Percentiles rank a stretch among this genome's conserved stretches.
Conservation (phyloP, 768 basidiomycete genomes). For the Myochromella boudieri region DNA sequence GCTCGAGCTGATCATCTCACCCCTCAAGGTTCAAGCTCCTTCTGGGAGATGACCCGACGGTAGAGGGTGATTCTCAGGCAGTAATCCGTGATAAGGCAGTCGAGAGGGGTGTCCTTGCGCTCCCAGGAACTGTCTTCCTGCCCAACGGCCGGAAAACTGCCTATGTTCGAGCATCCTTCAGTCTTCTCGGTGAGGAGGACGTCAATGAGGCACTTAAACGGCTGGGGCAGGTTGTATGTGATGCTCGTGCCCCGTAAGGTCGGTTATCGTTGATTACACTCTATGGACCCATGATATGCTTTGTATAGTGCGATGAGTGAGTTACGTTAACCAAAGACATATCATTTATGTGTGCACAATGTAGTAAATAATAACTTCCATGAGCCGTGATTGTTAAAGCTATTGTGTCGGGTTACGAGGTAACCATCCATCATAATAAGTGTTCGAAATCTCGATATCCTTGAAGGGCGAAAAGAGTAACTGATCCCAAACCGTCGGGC, state of each 20-base stretch:
- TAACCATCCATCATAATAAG: too few species aligned
- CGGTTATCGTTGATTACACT: too few species aligned
- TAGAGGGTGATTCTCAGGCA: constrained; percentile 61
- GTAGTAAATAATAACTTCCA: too few species aligned
- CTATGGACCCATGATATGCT: too few species aligned
- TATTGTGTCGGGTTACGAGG: too few species aligned
- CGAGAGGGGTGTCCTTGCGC: constrained; percentile 75
- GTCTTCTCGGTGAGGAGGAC: constrained; percentile 56
- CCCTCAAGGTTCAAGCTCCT: constrained; percentile 64
- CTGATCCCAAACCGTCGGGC: neutral
- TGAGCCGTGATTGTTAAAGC: too few species aligned
- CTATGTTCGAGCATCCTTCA: constrained; percentile 82
- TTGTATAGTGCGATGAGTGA: too few species aligned
- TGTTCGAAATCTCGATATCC: neutral
- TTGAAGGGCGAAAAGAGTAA: neutral
- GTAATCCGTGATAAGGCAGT: constrained; percentile 71
- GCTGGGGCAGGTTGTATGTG: constrained; percentile 36
- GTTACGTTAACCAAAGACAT: too few species aligned
- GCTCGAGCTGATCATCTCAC: neutral
- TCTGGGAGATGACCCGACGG: constrained; percentile 28
- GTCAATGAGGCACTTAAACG: constrained; percentile 72
- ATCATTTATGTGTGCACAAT: too few species aligned
- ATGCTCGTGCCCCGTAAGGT: too few species aligned
- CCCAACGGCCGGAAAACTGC: constrained; percentile 63
- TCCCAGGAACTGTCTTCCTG: constrained; percentile 78